These are phyloP conservation scores for Myrica gale DNA, from an alignment of 306 rosid genomes.

Conservation along the genomic window DNA sequence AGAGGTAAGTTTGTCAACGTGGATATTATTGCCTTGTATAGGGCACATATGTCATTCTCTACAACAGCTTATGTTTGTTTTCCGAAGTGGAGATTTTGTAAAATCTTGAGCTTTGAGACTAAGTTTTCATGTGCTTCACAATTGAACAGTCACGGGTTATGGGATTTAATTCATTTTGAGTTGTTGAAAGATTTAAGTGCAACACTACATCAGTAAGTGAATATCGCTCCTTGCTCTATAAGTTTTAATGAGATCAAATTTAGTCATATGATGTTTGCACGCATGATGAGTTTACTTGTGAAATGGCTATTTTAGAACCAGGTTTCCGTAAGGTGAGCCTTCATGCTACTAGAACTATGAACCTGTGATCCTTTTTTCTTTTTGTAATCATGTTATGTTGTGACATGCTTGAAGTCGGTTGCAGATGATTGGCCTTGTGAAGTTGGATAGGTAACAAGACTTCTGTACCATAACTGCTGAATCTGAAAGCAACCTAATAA, in stretches of 20 bases:
- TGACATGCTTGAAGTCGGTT: not conserved
- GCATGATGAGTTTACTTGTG: not conserved
- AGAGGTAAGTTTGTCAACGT: constrained; percentile 49
- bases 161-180: not conserved
- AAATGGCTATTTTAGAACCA: not conserved
- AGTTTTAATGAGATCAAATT: not conserved
- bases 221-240: not conserved
- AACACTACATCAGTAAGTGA: not conserved
- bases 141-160: not conserved
- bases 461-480: not conserved
- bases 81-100: not conserved
- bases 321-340: not conserved
- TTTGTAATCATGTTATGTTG: not conserved
- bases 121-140: not conserved
- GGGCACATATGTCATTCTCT: not conserved
- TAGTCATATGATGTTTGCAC: not conserved
- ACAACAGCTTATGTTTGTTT: not conserved
- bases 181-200: not conserved
- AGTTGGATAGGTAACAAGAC: not conserved
- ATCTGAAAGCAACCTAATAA: not conserved
- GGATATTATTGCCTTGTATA: not conserved
- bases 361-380: not conserved
- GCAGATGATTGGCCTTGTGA: not conserved
- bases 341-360: not conserved
- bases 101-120: not conserved